Evolutionary conservation across 257 asterid genomes (phyloP), one percentile per base, ranked within the genome.

Genomic region (Nicotiana benthamiana): DNA sequence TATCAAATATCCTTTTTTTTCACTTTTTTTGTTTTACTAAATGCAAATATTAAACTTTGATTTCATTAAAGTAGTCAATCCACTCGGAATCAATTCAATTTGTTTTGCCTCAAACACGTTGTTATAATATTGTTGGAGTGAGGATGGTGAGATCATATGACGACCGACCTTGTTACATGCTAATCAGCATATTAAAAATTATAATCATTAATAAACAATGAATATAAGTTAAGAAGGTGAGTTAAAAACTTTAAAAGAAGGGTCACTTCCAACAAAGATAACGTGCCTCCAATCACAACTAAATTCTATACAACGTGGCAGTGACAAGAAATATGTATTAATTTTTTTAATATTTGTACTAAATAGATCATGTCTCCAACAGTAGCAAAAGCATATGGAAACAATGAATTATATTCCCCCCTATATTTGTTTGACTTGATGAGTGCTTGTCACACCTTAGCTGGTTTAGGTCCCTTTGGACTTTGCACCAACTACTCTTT

Each of bases 251-350:
- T 10, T 68, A 20, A 20, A 36, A 0, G 43, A 16, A 20, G 20
- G 56, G 32, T n/a, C 56, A 20, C 32, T 68, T 68, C 76, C 32
- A 67, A 68, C 54, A 15, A 40, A n/a, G 46, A 79, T 59, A 60
- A 66, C 80, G 79, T 60, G 79, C 83, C 20, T 68, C 57, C 57
- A 40, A 68, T 68, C 12, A 68, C 56, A 68, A 40, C 77, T 51
- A 20, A 2, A 68, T 68, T 11, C 0, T 20, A 40, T 20, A 5
- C 28, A 40, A 68, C 20, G 11, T 59, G 65, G 30, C 30, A 8
- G 65, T 59, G 30, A 59, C 27, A 6, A 17, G 17, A 51, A 54
- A 54, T 16, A 20, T 22, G 64, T 59, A 22, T 22, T 54, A 54
- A n/a, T 9, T 20, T 59, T 20, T 59, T n/a, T n/a, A n/a, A 56